Evolutionary conservation across 169 alveolate genomes (phyloP).

Genomic region (Cryptosporidium meleagridis): DNA sequence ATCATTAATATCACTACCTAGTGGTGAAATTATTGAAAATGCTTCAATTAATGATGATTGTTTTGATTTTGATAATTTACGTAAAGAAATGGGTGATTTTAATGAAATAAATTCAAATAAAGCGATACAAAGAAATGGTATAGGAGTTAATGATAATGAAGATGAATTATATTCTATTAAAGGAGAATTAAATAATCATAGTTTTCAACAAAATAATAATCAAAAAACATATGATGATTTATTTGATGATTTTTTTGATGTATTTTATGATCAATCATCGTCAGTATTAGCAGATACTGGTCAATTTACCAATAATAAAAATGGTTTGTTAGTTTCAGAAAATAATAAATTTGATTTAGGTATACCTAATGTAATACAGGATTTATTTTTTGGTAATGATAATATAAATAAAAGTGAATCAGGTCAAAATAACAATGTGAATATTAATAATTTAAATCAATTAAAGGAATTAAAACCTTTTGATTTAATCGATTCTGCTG

Average conservation of each 20-base stretch:
- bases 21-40: constrained; percentile 43
- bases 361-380: constrained; percentile 53
- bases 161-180: not conserved
- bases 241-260: constrained; percentile 70
- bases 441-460: not conserved
- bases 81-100: constrained; percentile 16
- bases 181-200: too few relatives aligned
- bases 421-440: not conserved
- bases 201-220: not conserved
- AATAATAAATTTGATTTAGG: constrained; percentile 51
- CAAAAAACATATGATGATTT: not conserved
- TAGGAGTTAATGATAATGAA: not conserved
- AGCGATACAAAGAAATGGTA: not conserved
- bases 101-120: not conserved
- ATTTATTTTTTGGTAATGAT: constrained; percentile 27
- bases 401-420: not conserved
- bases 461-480: constrained; percentile 27
- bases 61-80: constrained; percentile 20
- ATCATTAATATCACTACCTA: constrained; percentile 53
- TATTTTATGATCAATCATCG: constrained; percentile 67
- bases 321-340: not conserved
- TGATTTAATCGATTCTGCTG: constrained; percentile 6
- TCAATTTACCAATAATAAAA: constrained; percentile 14
- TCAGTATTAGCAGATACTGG: constrained; percentile 39
- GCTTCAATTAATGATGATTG: constrained; percentile 21